Percentiles rank a stretch among this genome's conserved stretches.
Evolutionary conservation across 2,329 filamentous ascomycete genomes (phyloP).

Genomic region (Zymoseptoria crescenta): DNA sequence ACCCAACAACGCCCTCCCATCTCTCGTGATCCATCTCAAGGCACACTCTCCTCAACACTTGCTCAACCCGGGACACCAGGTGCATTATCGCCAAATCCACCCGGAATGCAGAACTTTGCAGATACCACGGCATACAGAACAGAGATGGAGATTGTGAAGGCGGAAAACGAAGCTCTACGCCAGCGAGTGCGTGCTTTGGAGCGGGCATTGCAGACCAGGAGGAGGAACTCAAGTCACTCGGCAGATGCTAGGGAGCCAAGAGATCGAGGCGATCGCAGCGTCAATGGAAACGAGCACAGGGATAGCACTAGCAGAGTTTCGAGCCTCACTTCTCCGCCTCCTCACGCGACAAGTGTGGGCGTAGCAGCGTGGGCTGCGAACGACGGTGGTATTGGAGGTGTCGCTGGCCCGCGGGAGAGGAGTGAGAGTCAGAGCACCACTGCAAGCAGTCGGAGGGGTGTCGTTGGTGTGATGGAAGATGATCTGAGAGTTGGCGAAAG

Average conservation of each 20-base stretch:
- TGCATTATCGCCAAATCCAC: conserved; percentile 9
- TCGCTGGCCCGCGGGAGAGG: conserved; percentile 29
- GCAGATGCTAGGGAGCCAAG: neutral
- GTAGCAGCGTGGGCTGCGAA: conserved; percentile 25
- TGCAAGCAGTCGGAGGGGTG: conserved; percentile 24
- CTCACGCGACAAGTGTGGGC: conserved; percentile 13
- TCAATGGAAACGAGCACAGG: neutral
- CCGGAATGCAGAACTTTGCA: conserved; percentile 25
- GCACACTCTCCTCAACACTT: conserved; percentile 18
- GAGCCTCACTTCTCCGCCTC: conserved; percentile 9
- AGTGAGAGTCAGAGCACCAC: conserved; percentile 33
- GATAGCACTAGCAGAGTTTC: neutral
- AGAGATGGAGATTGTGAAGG: conserved; percentile 43
- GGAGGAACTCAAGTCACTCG: conserved; percentile 28
- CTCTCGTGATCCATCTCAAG: conserved; percentile 25
- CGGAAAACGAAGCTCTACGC: conserved; percentile 42
- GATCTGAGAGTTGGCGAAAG: conserved; percentile 31
- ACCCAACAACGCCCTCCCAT: conserved; percentile 28
- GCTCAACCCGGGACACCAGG: conserved; percentile 21
- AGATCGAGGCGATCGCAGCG: neutral
- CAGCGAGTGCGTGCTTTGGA: conserved; percentile 43
- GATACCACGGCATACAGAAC: conserved; percentile 38
- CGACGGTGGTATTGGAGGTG: conserved; percentile 25
- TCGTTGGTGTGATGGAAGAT: conserved; percentile 21
- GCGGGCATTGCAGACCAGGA: conserved; percentile 31